A percentile compares a stretch with the other conserved stretches of the same genome.
These are phyloP conservation scores for Linnemannia elongata DNA, from an alignment of 192 early-diverging fungal species.

Conservation along the genomic window DNA sequence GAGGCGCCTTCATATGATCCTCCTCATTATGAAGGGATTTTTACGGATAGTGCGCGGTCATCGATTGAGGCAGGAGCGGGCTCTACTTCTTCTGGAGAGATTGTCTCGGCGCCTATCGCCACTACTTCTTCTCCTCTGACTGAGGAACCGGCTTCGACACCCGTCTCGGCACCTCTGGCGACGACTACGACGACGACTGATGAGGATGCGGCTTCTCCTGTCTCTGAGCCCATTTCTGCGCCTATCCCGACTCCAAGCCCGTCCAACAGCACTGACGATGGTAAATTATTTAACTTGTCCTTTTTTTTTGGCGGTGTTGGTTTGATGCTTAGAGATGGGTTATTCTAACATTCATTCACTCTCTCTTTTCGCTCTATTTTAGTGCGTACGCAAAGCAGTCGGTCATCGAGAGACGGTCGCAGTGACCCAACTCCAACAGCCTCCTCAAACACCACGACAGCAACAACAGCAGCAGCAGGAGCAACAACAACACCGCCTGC, in stretches of 20 bases:
- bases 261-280: constrained; percentile 15
- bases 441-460: not conserved
- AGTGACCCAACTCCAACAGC: not conserved
- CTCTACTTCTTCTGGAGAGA: not conserved
- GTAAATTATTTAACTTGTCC: not conserved
- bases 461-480: constrained; percentile 9
- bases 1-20: constrained; percentile 52
- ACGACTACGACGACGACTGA: not conserved
- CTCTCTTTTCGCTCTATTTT: not conserved
- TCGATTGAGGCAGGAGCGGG: constrained; percentile 1
- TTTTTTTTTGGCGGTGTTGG: not conserved
- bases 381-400: constrained; percentile 13
- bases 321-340: not conserved
- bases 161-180: not conserved
- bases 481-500: constrained; percentile 16
- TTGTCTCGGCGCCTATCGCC: not conserved
- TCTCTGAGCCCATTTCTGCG: not conserved
- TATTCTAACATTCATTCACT: not conserved
- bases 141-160: not conserved
- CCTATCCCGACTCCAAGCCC: constrained; percentile 11
- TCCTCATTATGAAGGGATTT: constrained; percentile 39
- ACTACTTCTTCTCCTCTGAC: not conserved
- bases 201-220: not conserved
- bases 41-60: constrained; percentile 16
- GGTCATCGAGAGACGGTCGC: constrained; percentile 17